Base-by-base conservation (phyloP, 225 moss, liverwort and hornwort species). In the Lunularia cruciata region DNA sequence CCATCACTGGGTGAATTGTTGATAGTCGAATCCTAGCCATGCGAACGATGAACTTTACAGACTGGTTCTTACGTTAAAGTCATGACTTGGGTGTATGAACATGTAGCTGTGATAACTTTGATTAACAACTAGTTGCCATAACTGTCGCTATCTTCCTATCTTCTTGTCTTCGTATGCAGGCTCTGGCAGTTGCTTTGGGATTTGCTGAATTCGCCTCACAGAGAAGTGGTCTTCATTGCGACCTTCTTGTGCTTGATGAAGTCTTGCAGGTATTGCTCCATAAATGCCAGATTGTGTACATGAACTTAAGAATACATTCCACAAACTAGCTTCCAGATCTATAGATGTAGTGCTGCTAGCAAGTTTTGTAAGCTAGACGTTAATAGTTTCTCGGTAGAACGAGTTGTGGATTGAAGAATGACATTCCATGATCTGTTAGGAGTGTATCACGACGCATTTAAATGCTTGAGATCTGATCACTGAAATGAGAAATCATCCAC, bases 241-340 rank as follows among this genome's bases (percentile, higher is more conserved):
- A 88, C 75, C 84, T 98, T 35, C 87, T 98, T 71, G 98, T 98
- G 52, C 91, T 98, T 19, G 98, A 98, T 61, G 98, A 98, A 84
- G 89, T 91, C 49, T 71, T 98, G 54, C 98, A 98, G 98, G 93
- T 93, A 70, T 37, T 42, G 13, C 20, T 63, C 53, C 72, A 31
- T 78, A 60, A 55, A n/a, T n/a, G n/a, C n/a, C n/a, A n/a, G n/a
- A n/a, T n/a, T n/a, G n/a, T n/a, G n/a, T n/a, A n/a, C n/a, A n/a
- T n/a, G 12, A 43, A 43, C 43, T 43, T 16, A 43, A 43, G 43
- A 1, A 43, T 43, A 43, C 16, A 43, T 10, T 43, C 5, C 1
- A 43, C 43, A 43, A 16, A 10, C 16, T 10, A 10, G 43, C 43
- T 16, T 43, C 16, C 40, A 43, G 16, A 1, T 43, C n/a, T n/a